Evolutionary conservation across 495 filamentous ascomycete species (phyloP).

Genomic region (Hypoxylon perforatum): DNA sequence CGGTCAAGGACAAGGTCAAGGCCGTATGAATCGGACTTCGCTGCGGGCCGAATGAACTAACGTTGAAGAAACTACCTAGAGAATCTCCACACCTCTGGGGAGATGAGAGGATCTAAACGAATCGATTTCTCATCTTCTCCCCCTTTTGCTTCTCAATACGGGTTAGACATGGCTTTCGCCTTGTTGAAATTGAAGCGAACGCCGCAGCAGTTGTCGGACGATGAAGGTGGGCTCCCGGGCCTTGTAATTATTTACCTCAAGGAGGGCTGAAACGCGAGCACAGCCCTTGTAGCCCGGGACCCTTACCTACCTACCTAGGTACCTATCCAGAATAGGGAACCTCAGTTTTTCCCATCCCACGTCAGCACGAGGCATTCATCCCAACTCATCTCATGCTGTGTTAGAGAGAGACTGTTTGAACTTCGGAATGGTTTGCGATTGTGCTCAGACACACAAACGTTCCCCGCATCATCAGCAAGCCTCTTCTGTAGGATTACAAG

Average conservation of each 20-base stretch:
- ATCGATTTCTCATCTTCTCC: conserved; percentile 9
- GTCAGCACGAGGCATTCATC: conserved; percentile 26
- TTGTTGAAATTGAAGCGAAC: conserved; percentile 1
- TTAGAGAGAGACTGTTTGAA: too few relatives aligned
- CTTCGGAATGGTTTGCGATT: too few relatives aligned
- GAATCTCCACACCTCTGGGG: conserved; percentile 4
- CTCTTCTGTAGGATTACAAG: background rate
- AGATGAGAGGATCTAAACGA: conserved; percentile 29
- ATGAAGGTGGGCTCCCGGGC: conserved; percentile 25
- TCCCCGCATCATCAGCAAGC: background rate
- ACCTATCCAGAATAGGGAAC: background rate
- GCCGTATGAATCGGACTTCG: background rate
- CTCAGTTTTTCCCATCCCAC: conserved; percentile 20
- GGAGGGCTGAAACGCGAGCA: conserved; percentile 35
- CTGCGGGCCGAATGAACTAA: background rate
- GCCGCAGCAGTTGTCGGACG: conserved; percentile 28
- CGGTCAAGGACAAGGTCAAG: too few relatives aligned
- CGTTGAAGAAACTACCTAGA: conserved; percentile 6
- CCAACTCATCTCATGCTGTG: conserved; percentile 11
- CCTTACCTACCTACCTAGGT: conserved; percentile 9
- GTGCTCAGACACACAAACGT: too few relatives aligned
- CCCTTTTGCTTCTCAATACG: conserved; percentile 15
- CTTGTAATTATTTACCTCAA: conserved; percentile 26
- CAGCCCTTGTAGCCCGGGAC: conserved; percentile 22
- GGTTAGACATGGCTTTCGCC: conserved; percentile 17